Evolutionary conservation across 2,329 filamentous ascomycete species (phyloP), one percentile per base, ranked within the genome.

Genomic region (Dactylellina parvicollis): DNA sequence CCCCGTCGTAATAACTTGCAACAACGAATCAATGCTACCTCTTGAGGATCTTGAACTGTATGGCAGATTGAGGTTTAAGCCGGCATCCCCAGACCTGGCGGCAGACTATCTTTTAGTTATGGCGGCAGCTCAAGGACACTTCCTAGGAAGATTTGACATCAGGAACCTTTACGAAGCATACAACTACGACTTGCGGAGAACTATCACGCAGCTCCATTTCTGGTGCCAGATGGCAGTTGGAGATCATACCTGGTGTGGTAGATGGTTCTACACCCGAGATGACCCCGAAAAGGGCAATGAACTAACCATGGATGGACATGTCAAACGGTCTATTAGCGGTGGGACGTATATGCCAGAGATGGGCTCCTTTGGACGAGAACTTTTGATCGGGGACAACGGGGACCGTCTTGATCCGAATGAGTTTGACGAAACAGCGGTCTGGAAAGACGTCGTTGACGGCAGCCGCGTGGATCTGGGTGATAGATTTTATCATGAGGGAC

Each of bases 201-300:
- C 90, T 1, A 87, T 99, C 52, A 88, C 86, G 64, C 92, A 98
- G 74, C 85, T 99, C 26, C 89, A 96, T 79, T 95, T 96, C 79
- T 99, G 94, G 94, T 99, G 96, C 79, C 95, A 99, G 80, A 92
- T 98, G 81, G 92, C 90, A 0, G 88, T 99, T 8, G 96, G 95
- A 3, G 95, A 96, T 79, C 84, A 87, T n/a, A 90, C 90, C 76
- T 90, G 91, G 60, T 59, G 54, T 18, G 94, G 95, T 0, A 86
- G 96, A 46, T 91, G 94, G 77, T 99, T 96, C 94, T 91, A 96
- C 77, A 88, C 90, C 76, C 87, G 89, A 89, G 65, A 94, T 89
- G 88, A 90, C 91, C 7, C 85, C 46, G 90, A 90, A 0, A 84
- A 84, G 22, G 90, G 94, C 77, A 78, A 94, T 77, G 83, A 86